Evolutionary conservation across 495 filamentous ascomycete genomes (phyloP), one percentile per base, ranked within the genome.

Genomic region (Hyphodiscus hymeniophilus): DNA sequence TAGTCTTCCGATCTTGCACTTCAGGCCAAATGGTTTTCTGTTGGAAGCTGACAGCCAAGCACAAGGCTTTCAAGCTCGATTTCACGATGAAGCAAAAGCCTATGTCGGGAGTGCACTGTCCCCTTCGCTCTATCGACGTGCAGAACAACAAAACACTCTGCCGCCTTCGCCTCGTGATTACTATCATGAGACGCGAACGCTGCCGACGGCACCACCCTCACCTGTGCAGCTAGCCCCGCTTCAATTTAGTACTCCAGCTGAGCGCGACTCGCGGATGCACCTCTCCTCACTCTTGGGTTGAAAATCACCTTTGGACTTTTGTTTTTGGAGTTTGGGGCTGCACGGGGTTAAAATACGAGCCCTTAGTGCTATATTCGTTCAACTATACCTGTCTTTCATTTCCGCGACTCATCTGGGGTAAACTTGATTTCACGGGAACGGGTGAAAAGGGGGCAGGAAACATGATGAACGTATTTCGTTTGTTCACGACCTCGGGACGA

Each of bases 181-280:
- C n/a, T 22, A 48, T 7, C 36, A 45, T 17, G 39, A 60, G 6
- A n/a, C 44, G n/a, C 32, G 45, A 47, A 1, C 34, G 12, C 51
- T 52, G 15, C 41, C 58, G 8, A 52, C 55, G 17, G 40, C 58
- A 2, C 48, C 55, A 32, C 52, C 58, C 10, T 45, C 58, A 32
- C 58, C 58, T 16, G 48, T 61, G 11, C 48, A 53, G 31, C 18
- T 54, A 26, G 11, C 15, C 12, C 21, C 16, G 11, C 38, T 46
- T 12, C 40, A 32, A 7, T 18, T 24, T 50, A 57, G 34, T 34
- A 28, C 35, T 11, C 48, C 1, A 24, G 45, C 18, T 1, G 47
- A 58, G 42, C 51, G 52, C 1, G 58, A 61, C 36, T 45, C 55
- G 18, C 42, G 58, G 30, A 61, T 61, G 58, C 26, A 53, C 30